phyloP scores from a whole-genome alignment of 2,329 filamentous ascomycete genomes.

The Ophiosphaerella narmari region DNA sequence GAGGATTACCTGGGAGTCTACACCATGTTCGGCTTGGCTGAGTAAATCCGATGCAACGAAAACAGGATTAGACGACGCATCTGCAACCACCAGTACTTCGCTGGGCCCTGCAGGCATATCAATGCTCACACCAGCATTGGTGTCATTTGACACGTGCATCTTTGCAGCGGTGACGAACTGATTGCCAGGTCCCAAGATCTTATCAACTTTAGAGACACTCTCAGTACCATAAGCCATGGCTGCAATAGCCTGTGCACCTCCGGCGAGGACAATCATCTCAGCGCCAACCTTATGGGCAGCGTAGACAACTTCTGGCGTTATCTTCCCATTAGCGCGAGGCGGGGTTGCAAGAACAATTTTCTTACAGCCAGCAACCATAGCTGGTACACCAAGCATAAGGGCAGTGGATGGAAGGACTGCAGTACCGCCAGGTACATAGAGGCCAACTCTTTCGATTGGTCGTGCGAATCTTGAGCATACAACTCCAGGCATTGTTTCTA shows the following conservation, averaged over 20 bases:
- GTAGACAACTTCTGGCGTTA: constrained; percentile 97
- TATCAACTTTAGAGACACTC: constrained; percentile 94
- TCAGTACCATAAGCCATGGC: constrained; percentile 98
- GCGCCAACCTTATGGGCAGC: constrained; percentile 96
- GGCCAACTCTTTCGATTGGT: constrained; percentile 91
- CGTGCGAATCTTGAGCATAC: constrained; percentile 90
- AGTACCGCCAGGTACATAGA: constrained; percentile 95
- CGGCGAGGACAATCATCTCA: constrained; percentile 92
- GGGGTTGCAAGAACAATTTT: constrained; percentile 94
- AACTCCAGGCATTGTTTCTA: constrained; percentile 98
- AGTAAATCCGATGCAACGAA: constrained; percentile 95
- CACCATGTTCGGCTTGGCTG: constrained; percentile 94
- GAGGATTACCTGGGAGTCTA: constrained; percentile 92
- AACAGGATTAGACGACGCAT: constrained; percentile 83
- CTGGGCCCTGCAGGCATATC: constrained; percentile 98
- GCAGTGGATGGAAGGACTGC: constrained; percentile 97
- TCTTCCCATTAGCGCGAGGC: constrained; percentile 82
- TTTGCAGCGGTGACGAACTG: constrained; percentile 98
- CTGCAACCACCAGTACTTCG: constrained; percentile 94
- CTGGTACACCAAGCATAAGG: constrained; percentile 96
- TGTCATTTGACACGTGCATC: constrained; percentile 98
- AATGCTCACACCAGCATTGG: constrained; percentile 90
- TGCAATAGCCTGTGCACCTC: constrained; percentile 92
- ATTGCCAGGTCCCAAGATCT: constrained; percentile 96
- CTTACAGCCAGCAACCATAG: constrained; percentile 95